phyloP scores from a whole-genome alignment of 805 yeast species.

The Jamesozyma hellenica region DNA sequence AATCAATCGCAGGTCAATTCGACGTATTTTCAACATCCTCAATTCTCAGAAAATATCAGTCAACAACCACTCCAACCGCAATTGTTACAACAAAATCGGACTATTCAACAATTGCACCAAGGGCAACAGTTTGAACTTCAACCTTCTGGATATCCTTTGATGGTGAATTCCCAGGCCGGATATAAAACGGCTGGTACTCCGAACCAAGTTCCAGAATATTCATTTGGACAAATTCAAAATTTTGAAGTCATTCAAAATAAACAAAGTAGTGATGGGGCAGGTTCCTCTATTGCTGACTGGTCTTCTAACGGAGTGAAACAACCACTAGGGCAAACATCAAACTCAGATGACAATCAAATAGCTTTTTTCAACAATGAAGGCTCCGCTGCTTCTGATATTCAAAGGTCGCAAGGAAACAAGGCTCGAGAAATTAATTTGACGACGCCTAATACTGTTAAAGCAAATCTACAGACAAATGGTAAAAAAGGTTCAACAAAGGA shows the following conservation, averaged over 20 bases:
- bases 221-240: too few species aligned
- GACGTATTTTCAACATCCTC: background rate
- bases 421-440: too few species aligned
- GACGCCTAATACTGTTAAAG: too few species aligned
- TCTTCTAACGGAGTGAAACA: background rate
- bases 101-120: background rate
- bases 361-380: background rate
- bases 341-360: background rate
- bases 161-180: too few species aligned
- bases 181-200: background rate
- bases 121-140: background rate
- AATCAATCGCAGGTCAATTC: background rate
- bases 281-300: background rate
- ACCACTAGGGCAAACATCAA: background rate
- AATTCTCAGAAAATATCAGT: background rate
- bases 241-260: too few species aligned
- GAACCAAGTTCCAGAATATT: too few species aligned
- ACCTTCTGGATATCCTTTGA: background rate
- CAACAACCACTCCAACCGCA: slow-evolving; percentile 10
- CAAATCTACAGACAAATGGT: background rate
- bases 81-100: slow-evolving; percentile 2
- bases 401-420: background rate
- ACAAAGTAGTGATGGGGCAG: background rate
- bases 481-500: slow-evolving; percentile 1
- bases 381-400: background rate